Base-by-base conservation (phyloP, 75 land plant genomes). In the Adiantum capillusveneris region DNA sequence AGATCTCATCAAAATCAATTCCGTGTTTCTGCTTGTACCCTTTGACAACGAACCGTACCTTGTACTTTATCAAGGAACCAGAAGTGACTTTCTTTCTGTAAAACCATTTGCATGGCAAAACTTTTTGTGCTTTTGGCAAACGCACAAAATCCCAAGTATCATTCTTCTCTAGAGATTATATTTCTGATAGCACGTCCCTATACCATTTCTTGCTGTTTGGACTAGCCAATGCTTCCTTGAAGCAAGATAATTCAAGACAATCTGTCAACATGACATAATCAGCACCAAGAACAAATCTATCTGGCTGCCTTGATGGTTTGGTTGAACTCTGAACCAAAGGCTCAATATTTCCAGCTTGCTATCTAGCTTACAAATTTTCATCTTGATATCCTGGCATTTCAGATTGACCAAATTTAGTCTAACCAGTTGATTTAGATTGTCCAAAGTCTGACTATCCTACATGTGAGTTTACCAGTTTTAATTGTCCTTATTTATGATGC, bases 1-100 rank as follows among this genome's bases (percentile, higher is more conserved):
- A 76, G 0, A 61, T 72, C n/a, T 29, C 1, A 46, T 21, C 50
- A 46, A 18, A 46, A 46, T 46, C 50, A 46, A 46, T 14, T 46
- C 50, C 18, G 14, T 46, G 17, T 46, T 46, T 14, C 22, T 46
- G 13, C 17, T 21, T 46, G 22, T 18, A 46, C 18, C 50, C 50
- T 46, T 46, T 46, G 5, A 14, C 50, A 18, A 46, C 50, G 2
- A 46, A 46, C 3, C 50, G 6, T 21, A 14, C 50, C 14, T 46
- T 46, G 5, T 46, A 46, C 50, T 18, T n/a, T 46, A 14, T 3
- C 3, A 14, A 6, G 22, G 50, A n/a, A 46, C 50, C 22, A 46
- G 18, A n/a, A 46, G 6, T 18, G 3, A 21, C 50, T n/a, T 46
- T 18, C 50, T 6, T 22, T 20, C 16, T 6, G 6, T 46, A 46